Evolutionary conservation across 805 yeast genomes (phyloP).

Genomic region (Nakazawaea ishiwadae): DNA sequence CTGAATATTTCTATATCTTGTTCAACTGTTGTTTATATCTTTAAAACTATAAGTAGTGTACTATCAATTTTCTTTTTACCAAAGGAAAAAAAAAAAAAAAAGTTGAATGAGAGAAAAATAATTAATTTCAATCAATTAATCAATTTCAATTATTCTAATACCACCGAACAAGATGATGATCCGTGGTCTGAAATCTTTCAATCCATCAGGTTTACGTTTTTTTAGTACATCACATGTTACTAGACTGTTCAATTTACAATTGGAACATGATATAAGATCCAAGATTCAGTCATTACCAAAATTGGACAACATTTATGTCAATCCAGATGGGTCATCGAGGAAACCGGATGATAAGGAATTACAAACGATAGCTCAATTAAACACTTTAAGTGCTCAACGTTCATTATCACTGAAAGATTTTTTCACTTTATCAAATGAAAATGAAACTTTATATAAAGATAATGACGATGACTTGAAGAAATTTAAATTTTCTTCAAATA

Average conservation of each 20-base stretch:
- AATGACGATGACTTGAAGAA: constrained; percentile 58
- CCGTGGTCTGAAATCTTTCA: not conserved
- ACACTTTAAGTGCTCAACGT: constrained; percentile 51
- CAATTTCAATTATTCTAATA: no score
- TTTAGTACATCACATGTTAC: not conserved
- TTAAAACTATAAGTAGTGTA: no score
- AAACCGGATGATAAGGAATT: constrained; percentile 67
- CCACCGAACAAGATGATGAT: not conserved
- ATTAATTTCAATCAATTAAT: no score
- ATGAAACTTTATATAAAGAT: constrained; percentile 50
- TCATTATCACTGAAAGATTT: constrained; percentile 46
- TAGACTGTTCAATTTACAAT: constrained; percentile 32
- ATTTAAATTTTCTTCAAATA: constrained; percentile 53
- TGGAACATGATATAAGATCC: constrained; percentile 59
- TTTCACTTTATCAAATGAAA: constrained; percentile 44
- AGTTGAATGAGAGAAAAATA: no score
- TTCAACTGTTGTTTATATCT: no score
- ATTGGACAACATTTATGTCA: constrained; percentile 62
- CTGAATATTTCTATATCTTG: no score
- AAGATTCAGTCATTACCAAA: constrained; percentile 60
- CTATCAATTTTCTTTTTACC: no score
- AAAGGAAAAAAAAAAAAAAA: no score
- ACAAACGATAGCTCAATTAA: constrained; percentile 67
- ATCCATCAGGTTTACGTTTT: not conserved
- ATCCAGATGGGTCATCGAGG: constrained; percentile 72